These are phyloP conservation scores for Pelargonium australe DNA, from an alignment of 441 rosid species.

Conservation along the genomic window DNA sequence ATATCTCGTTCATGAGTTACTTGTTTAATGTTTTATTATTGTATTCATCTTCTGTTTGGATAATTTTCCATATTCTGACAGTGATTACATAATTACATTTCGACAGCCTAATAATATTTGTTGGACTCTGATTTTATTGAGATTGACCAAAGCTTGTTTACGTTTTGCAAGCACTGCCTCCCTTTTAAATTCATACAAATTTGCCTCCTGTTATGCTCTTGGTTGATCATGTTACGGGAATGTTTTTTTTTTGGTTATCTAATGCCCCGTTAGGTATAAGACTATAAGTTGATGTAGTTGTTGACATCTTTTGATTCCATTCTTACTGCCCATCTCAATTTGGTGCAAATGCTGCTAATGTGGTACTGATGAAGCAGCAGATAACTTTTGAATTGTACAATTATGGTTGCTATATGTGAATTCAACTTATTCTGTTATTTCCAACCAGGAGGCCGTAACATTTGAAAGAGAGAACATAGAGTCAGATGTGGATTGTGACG, in stretches of 20 bases:
- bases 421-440: conserved; percentile 18
- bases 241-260: neutral
- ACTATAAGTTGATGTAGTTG: neutral
- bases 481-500: conserved; percentile 28
- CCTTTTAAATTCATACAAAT: conserved; percentile 10
- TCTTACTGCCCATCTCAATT: neutral
- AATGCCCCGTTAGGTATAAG: neutral
- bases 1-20: neutral
- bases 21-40: too few relatives aligned
- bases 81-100: neutral
- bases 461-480: conserved; percentile 24
- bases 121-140: neutral
- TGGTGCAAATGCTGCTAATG: neutral
- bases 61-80: neutral
- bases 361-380: neutral
- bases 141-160: neutral
- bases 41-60: neutral
- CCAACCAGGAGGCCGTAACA: conserved; percentile 36
- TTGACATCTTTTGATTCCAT: neutral
- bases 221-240: conserved; percentile 2
- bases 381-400: neutral
- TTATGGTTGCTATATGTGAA: neutral
- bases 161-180: conserved; percentile 3
- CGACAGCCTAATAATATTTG: neutral
- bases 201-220: neutral